Percentiles rank a stretch among this genome's conserved stretches.
Conservation (phyloP, 1,139 yeast genomes). For the Ogataea hybrid region DNA sequence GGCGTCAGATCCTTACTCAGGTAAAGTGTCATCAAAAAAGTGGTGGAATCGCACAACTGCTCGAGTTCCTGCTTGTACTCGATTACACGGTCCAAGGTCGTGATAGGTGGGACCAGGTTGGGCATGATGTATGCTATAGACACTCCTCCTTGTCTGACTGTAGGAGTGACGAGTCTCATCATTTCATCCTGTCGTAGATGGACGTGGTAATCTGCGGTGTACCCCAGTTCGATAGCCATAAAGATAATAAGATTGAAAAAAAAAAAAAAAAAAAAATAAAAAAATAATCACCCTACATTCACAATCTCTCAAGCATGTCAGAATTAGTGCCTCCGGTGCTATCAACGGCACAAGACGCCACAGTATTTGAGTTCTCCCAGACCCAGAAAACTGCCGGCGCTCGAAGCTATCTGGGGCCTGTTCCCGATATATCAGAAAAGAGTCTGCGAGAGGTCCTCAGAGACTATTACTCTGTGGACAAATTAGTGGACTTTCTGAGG, state of each 20-base stretch:
- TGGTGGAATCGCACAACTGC: conserved; percentile 74
- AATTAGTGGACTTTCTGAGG: conserved; percentile 40
- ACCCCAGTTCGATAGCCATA: conserved; percentile 48
- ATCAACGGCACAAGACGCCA: conserved; percentile 33
- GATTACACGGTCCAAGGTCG: conserved; percentile 71
- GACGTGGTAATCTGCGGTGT: conserved; percentile 94
- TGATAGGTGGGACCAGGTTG: conserved; percentile 87
- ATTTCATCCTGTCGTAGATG: conserved; percentile 91
- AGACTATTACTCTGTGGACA: conserved; percentile 52
- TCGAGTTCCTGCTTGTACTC: conserved; percentile 67
- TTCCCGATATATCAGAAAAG: conserved; percentile 12
- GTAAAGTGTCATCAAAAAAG: conserved; percentile 89
- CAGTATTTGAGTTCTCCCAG: conserved; percentile 25
- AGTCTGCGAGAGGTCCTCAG: conserved; percentile 36
- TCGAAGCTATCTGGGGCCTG: conserved; percentile 29
- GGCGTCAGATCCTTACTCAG: conserved; percentile 79
- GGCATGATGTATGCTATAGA: conserved; percentile 96
- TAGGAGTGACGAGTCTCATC: conserved; percentile 91
- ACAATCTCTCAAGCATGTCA: conserved; percentile 8
- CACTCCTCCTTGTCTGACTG: conserved; percentile 85
- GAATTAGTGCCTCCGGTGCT: conserved; percentile 31
- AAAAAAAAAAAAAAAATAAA: neutral
- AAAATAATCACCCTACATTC: neutral
- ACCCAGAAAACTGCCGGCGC: conserved; percentile 12
- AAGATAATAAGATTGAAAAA: neutral